A percentile compares a stretch with the other conserved stretches of the same genome.
These are phyloP conservation scores for Citropsis articulata DNA, from an alignment of 345 rosid species.

Conservation along the genomic window DNA sequence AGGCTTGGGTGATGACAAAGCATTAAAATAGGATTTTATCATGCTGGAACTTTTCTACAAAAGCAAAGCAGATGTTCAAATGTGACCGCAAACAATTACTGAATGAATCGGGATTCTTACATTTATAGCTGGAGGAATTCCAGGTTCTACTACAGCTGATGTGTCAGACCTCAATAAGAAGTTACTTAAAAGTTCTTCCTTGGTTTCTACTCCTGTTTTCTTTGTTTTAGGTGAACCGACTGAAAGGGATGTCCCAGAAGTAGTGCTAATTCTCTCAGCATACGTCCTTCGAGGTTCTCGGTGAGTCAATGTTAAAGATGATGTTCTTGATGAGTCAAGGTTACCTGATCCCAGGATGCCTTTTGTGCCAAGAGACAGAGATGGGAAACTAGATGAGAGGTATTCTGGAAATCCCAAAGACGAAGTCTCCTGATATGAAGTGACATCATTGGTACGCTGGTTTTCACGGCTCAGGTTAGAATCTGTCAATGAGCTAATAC, in stretches of 20 bases:
- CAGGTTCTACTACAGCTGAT: constrained; percentile 44
- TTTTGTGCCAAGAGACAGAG: constrained; percentile 41
- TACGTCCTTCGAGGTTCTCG: constrained; percentile 56
- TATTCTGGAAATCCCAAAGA: constrained; percentile 53
- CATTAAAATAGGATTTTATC: not conserved
- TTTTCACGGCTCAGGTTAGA: constrained; percentile 41
- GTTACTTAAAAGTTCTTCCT: constrained; percentile 62
- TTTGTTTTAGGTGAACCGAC: constrained; percentile 78
- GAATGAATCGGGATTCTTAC: constrained; percentile 39
- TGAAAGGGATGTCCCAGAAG: constrained; percentile 55
- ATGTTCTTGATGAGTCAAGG: constrained; percentile 50
- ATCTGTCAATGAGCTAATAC: constrained; percentile 37
- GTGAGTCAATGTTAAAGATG: constrained; percentile 34
- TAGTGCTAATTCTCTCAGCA: constrained; percentile 85
- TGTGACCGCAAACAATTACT: constrained; percentile 10
- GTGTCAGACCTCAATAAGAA: constrained; percentile 61
- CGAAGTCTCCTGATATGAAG: constrained; percentile 44
- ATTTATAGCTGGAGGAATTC: constrained; percentile 50
- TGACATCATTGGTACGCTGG: constrained; percentile 48
- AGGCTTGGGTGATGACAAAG: not conserved
- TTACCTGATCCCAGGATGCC: constrained; percentile 41
- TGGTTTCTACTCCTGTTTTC: constrained; percentile 89
- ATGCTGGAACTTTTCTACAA: not conserved
- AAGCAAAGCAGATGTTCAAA: not conserved
- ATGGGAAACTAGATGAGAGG: constrained; percentile 50